These are phyloP conservation scores for Ciborinia camelliae DNA, from an alignment of 2,329 filamentous ascomycete genomes.

Conservation along the genomic window DNA sequence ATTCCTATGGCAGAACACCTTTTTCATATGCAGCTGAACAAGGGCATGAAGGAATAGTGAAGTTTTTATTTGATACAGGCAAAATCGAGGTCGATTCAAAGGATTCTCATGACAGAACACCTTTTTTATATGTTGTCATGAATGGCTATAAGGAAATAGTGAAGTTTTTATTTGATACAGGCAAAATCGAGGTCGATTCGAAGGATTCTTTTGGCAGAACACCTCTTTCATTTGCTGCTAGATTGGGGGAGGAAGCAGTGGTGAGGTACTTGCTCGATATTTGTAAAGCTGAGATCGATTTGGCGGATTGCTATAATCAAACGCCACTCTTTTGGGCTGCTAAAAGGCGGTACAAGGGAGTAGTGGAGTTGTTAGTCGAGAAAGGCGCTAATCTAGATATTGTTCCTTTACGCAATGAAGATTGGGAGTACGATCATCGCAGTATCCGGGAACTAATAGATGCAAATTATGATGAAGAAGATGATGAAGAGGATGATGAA, in stretches of 20 bases:
- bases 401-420: no score
- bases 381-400: background rate
- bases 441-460: background rate
- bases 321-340: background rate
- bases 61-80: background rate
- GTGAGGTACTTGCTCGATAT: background rate
- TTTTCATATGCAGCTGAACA: background rate
- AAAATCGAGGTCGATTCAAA: background rate
- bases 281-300: background rate
- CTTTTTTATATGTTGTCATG: background rate
- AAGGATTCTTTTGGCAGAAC: background rate
- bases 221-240: background rate
- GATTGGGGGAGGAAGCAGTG: background rate
- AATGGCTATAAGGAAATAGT: background rate
- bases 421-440: rapidly evolving
- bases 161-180: background rate
- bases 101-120: background rate
- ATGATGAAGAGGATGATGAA: no score
- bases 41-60: background rate
- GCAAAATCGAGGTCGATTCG: background rate
- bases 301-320: rapidly evolving
- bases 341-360: no score
- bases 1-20: background rate
- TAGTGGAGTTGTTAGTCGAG: background rate
- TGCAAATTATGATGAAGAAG: background rate